phyloP scores from a whole-genome alignment of 768 basidiomycete species.

The Boletus edulis region DNA sequence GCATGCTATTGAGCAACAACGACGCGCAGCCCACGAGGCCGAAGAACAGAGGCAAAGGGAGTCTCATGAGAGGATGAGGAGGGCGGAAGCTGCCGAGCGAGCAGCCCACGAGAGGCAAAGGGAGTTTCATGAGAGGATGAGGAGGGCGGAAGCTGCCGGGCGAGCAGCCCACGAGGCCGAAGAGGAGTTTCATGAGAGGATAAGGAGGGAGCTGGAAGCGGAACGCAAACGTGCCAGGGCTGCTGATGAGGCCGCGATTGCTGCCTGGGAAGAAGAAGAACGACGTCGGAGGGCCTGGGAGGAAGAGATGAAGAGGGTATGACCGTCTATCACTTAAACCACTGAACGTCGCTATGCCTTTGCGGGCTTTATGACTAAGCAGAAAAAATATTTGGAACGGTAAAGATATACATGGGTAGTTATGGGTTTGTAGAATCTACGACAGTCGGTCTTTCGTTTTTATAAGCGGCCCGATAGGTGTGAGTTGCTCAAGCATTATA shows the following conservation, averaged over 20 bases:
- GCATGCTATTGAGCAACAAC: conserved; percentile 20
- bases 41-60: conserved; percentile 18
- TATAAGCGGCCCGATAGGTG: too few relatives aligned
- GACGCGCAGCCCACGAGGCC: conserved; percentile 14
- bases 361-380: neutral
- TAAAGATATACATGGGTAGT: too few relatives aligned
- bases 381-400: too few relatives aligned
- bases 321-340: too few relatives aligned
- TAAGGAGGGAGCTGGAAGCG: conserved; percentile 17
- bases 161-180: too few relatives aligned
- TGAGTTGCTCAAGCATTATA: too few relatives aligned
- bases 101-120: too few relatives aligned
- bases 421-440: too few relatives aligned
- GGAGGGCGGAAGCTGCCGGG: neutral
- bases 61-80: too few relatives aligned
- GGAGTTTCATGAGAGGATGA: conserved; percentile 1
- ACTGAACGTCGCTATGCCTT: too few relatives aligned
- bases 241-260: conserved; percentile 25
- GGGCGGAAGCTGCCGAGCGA: too few relatives aligned
- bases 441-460: too few relatives aligned
- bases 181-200: neutral
- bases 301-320: conserved; percentile 16
- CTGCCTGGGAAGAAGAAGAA: conserved; percentile 24
- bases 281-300: conserved; percentile 22
- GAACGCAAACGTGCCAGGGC: conserved; percentile 16